Conservation (phyloP, 164 flowering plant species). For the Cinnamomum chago region DNA sequence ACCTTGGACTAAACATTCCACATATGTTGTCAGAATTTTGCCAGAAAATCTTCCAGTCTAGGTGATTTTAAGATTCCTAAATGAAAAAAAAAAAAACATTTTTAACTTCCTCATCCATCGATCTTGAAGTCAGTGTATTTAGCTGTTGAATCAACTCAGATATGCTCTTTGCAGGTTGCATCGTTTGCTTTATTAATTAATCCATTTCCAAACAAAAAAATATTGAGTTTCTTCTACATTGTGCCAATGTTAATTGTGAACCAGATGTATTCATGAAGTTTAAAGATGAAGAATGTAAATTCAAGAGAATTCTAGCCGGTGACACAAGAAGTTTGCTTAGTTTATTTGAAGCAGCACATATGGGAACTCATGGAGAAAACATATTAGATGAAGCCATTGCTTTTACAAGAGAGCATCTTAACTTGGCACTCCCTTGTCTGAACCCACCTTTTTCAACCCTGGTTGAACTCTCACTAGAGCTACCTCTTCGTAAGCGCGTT, state of each 20-base stretch:
- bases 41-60: no score
- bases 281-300: constrained; percentile 29
- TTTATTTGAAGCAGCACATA: constrained; percentile 23
- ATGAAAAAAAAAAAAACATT: neutral
- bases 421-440: neutral
- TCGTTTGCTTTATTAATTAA: neutral
- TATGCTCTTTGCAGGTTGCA: neutral
- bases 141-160: neutral
- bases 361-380: constrained; percentile 18
- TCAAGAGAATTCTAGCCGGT: constrained; percentile 11
- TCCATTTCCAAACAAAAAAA: neutral
- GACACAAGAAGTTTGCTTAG: constrained; percentile 16
- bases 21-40: no score
- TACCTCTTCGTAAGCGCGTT: constrained; percentile 10
- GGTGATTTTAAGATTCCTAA: no score
- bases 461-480: constrained; percentile 12
- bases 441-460: constrained; percentile 5
- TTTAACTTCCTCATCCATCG: neutral
- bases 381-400: constrained; percentile 24
- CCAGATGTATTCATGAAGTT: constrained; percentile 15
- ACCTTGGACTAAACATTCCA: no score
- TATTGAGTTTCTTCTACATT: neutral
- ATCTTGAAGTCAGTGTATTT: neutral
- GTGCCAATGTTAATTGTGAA: neutral
- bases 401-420: constrained; percentile 18